Conservation (phyloP, 169 alveolate genomes). For the Eimeria nieschulzi region DNA sequence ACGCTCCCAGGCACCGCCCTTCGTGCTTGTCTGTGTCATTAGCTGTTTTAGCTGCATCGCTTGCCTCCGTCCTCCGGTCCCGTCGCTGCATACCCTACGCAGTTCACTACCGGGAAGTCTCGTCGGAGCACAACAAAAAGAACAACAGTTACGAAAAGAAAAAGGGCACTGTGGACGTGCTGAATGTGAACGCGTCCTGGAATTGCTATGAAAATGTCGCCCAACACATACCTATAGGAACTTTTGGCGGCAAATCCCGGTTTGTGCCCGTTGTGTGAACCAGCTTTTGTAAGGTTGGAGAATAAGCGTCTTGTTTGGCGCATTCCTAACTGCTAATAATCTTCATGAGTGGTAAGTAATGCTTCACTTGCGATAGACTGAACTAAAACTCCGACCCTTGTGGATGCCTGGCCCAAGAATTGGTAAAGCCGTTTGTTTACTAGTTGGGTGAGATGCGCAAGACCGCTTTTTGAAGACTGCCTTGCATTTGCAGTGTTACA, state of each 20-base stretch:
- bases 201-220: conserved; percentile 45
- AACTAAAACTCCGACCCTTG: not conserved
- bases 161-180: conserved; percentile 44
- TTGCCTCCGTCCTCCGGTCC: conserved; percentile 35
- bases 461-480: not conserved
- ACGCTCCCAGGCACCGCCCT: not conserved
- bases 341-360: not conserved
- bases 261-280: conserved; percentile 28
- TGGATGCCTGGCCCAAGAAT: not conserved
- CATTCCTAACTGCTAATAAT: conserved; percentile 31
- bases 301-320: conserved; percentile 33
- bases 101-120: conserved; percentile 23
- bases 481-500: not conserved
- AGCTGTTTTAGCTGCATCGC: not conserved
- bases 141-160: not conserved
- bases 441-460: not conserved
- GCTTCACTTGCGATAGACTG: not conserved
- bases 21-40: conserved; percentile 33
- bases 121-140: not conserved
- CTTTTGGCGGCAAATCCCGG: conserved; percentile 39
- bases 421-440: not conserved
- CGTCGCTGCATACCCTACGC: conserved; percentile 61
- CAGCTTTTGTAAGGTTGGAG: conserved; percentile 40
- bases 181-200: conserved; percentile 47
- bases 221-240: conserved; percentile 17